A percentile compares a stretch with the other conserved stretches of the same genome.
Conservation (phyloP, 2,329 filamentous ascomycete species). For the Aureobasidium sp. region DNA sequence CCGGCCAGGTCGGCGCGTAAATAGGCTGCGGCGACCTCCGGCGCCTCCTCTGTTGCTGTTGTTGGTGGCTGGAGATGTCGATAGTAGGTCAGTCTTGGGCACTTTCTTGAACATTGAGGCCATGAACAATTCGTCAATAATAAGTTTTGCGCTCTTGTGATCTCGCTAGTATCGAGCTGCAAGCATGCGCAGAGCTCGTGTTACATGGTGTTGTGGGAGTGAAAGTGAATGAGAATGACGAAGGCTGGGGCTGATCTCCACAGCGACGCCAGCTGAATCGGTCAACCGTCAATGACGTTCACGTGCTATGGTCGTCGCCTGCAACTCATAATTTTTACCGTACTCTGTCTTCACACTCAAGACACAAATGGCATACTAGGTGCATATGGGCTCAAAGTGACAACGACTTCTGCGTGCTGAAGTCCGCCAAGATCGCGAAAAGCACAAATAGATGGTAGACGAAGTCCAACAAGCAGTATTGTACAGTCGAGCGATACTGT, state of each 20-base stretch:
- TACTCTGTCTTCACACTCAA: too few relatives aligned
- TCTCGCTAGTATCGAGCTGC: neutral
- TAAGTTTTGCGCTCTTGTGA: too few relatives aligned
- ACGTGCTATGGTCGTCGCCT: neutral
- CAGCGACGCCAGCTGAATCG: neutral
- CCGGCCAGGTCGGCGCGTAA: constrained; percentile 2
- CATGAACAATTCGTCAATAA: neutral
- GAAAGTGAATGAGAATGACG: neutral
- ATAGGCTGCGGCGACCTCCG: neutral
- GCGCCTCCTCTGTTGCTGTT: constrained; percentile 5
- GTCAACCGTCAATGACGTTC: neutral
- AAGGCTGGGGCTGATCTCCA: neutral
- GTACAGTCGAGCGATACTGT: neutral
- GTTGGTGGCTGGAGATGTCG: neutral
- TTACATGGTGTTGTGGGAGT: neutral
- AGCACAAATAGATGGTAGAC: too few relatives aligned
- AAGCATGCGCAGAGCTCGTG: neutral
- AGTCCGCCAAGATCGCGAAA: too few relatives aligned
- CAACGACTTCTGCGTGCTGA: too few relatives aligned
- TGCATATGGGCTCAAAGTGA: too few relatives aligned
- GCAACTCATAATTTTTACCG: too few relatives aligned
- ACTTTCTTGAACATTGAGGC: constrained; percentile 13
- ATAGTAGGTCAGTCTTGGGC: neutral
- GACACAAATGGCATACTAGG: too few relatives aligned
- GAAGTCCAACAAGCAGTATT: too few relatives aligned